Base-by-base conservation (phyloP, 148 eudicot species). In the Vaccinium corymbosum region DNA sequence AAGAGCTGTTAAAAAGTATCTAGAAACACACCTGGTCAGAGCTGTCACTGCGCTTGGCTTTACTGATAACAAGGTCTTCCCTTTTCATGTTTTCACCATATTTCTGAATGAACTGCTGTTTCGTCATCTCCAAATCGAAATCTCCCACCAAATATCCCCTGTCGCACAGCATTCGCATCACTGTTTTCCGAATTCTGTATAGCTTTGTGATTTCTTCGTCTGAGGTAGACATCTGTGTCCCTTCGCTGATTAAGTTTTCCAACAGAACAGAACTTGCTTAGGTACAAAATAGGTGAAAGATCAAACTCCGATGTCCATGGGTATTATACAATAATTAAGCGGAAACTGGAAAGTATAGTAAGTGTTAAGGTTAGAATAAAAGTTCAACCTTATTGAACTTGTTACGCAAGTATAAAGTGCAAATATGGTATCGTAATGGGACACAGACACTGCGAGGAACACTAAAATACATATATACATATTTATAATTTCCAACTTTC, bases 161-260 rank as follows among this genome's bases (percentile, higher is more conserved):
- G 84, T 94, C 98, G 76, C 75, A 86, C 85, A 94, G 70, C 94
- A 94, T 94, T 66, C 90, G 88, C 98, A 94, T 88, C 55, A 93
- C 85, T 38, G 98, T 94, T 85, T 77, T 88, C 88, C 95, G 83
- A 35, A 91, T 92, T 83, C 96, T 89, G 80, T 84, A 92, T 8
- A 94, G 85, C 62, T 90, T 85, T 17, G 89, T 87, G 35, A 92
- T 78, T 84, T 93, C 94, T 71, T 93, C 98, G 0, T 94, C 98
- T 1, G 94, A 79, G 19, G 82, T 62, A 49, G 90, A 88, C 93
- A 91, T 91, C 75, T 57, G 27, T 38, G 20, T 38, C 56, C 13
- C 29, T 35, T 59, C 8, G n/a, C 84, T 51, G 61, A 50, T 82
- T 16, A 35, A 64, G n/a, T 12, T 29, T 29, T 19, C 29, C 49